Evolutionary conservation across 2,329 filamentous ascomycete species (phyloP).

Genomic region (Neonectria neomacrospora): DNA sequence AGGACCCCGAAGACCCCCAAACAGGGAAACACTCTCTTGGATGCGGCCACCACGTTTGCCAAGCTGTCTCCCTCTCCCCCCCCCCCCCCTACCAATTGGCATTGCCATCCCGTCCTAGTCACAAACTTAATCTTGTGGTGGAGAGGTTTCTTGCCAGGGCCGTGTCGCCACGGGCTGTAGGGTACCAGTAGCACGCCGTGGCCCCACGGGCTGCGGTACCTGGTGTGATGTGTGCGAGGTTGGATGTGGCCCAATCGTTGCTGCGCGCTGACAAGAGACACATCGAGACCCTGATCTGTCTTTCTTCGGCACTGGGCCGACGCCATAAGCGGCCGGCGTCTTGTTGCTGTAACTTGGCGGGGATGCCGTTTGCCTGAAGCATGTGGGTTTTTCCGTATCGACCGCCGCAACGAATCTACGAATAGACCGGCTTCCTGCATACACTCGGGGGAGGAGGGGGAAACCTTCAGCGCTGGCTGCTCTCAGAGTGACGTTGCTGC

Average conservation of each 20-base stretch:
- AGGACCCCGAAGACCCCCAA: too few relatives aligned
- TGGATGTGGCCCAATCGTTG: neutral
- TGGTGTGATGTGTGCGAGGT: neutral
- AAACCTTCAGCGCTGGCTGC: too few relatives aligned
- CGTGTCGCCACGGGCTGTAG: neutral
- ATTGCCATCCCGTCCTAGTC: neutral
- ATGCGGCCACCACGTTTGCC: neutral
- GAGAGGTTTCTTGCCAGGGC: neutral
- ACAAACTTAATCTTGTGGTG: neutral
- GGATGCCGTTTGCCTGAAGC: neutral
- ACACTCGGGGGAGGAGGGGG: too few relatives aligned
- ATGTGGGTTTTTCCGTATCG: too few relatives aligned
- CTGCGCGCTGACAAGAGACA: neutral
- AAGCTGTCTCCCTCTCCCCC: neutral
- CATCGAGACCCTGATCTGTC: neutral
- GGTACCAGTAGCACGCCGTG: too few relatives aligned
- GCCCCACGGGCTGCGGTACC: too few relatives aligned
- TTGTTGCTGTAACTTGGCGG: neutral
- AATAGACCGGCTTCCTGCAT: too few relatives aligned
- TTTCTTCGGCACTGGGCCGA: neutral
- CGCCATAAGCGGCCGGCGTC: too few relatives aligned
- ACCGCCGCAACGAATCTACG: too few relatives aligned
- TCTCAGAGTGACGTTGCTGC: too few relatives aligned
- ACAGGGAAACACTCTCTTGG: neutral
- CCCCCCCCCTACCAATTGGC: neutral